These are phyloP conservation scores for Leishmania major DNA, from an alignment of 208 protist genomes.

Conservation along the genomic window DNA sequence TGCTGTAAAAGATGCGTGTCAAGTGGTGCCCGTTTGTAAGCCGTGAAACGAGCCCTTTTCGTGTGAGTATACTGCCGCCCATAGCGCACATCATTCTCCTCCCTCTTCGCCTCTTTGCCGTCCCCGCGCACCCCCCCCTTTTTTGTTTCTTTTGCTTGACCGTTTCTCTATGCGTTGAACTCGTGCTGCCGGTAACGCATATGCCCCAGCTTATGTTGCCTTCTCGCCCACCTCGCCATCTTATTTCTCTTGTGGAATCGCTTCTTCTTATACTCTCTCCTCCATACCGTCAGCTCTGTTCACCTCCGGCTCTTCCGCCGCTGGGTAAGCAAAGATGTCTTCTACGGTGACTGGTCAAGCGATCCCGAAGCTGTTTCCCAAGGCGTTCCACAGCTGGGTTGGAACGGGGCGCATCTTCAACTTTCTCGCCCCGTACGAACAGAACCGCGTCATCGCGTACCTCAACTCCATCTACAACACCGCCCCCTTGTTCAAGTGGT, in stretches of 20 bases:
- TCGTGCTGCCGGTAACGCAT: too few species aligned
- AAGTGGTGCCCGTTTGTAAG: neutral
- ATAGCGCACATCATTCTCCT: neutral
- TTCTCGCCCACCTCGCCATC: neutral
- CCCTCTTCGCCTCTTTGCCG: neutral
- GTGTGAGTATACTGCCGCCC: neutral
- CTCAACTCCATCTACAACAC: conserved; percentile 89
- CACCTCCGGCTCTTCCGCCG: neutral
- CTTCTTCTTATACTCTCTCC: neutral
- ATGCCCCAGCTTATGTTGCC: neutral
- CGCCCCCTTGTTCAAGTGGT: conserved; percentile 89
- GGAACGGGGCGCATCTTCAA: conserved; percentile 76
- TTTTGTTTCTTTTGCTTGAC: neutral
- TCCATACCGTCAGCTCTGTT: neutral
- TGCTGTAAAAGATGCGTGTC: neutral
- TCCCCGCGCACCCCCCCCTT: neutral
- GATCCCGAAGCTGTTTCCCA: conserved; percentile 84
- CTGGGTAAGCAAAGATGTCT: conserved; percentile 40
- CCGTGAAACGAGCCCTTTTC: neutral
- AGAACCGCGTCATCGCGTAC: conserved; percentile 66
- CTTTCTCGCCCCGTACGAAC: conserved; percentile 78
- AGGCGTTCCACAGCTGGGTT: conserved; percentile 75
- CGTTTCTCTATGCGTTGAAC: neutral
- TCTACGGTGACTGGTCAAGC: conserved; percentile 39
- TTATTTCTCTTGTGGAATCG: neutral